Conservation (phyloP, 768 basidiomycete species). For the Mycena belliarum region DNA sequence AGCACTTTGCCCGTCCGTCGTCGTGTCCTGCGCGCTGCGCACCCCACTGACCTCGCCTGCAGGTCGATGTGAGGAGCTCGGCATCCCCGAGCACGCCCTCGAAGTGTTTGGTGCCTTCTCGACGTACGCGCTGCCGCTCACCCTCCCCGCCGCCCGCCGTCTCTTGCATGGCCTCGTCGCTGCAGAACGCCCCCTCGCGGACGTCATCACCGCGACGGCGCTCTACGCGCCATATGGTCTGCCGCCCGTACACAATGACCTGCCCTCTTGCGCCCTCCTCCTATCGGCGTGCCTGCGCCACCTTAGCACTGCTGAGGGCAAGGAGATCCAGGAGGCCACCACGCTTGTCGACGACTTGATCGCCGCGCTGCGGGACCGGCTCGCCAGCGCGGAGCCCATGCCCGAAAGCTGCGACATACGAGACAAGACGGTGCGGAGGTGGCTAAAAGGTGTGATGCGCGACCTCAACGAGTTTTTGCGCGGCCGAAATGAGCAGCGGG, state of each 20-base stretch:
- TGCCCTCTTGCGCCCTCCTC: too few species aligned
- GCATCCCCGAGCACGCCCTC: conserved; percentile 11
- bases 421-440: conserved; percentile 18
- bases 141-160: conserved; percentile 5
- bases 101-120: neutral
- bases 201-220: neutral
- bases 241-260: neutral
- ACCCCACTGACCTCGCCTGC: neutral
- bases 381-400: conserved; percentile 12
- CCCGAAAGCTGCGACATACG: conserved; percentile 12
- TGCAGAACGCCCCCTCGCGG: neutral
- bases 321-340: neutral
- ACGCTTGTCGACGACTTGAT: conserved; percentile 5
- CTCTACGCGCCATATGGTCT: conserved; percentile 14
- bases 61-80: neutral
- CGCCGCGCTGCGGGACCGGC: neutral
- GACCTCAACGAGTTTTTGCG: conserved; percentile 14
- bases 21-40: neutral
- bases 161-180: neutral
- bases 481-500: neutral
- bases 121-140: conserved; percentile 8
- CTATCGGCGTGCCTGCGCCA: too few species aligned
- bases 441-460: conserved; percentile 12
- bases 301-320: neutral
- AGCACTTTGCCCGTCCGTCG: conserved; percentile 19